Conservation (phyloP, 805 yeast genomes). For the Kazachstania africana region DNA sequence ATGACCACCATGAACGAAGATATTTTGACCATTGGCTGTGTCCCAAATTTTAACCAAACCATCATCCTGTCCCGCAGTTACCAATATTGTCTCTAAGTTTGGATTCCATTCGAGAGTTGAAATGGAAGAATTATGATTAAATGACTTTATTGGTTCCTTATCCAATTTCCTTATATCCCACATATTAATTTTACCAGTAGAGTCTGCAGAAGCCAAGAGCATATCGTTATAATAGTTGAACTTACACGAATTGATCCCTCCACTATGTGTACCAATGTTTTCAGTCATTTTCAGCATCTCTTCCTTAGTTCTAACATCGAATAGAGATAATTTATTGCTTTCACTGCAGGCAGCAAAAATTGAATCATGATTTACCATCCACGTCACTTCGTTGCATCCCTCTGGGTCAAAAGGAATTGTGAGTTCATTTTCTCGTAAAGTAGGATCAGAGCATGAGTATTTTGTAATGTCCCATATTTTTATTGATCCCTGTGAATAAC, state of each 20-base stretch:
- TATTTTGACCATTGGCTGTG: conserved; percentile 24
- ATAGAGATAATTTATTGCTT: conserved; percentile 36
- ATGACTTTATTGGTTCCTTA: conserved; percentile 19
- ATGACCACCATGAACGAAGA: conserved; percentile 79
- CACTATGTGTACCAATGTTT: conserved; percentile 3
- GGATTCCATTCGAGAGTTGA: conserved; percentile 71
- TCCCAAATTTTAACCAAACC: conserved; percentile 55
- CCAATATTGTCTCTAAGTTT: conserved; percentile 38
- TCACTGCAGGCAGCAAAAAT: conserved; percentile 63
- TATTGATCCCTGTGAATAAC: conserved; percentile 52
- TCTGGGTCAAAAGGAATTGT: conserved; percentile 22
- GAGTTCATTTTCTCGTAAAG: conserved; percentile 17
- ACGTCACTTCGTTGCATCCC: conserved; percentile 64
- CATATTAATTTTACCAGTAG: conserved; percentile 40
- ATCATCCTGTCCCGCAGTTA: conserved; percentile 56
- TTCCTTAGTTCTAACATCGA: conserved; percentile 37
- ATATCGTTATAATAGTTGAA: conserved; percentile 47
- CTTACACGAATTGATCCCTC: conserved; percentile 45
- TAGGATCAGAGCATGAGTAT: conserved; percentile 22
- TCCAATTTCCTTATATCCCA: conserved; percentile 53
- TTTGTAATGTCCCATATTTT: conserved; percentile 56
- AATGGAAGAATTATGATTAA: conserved; percentile 38
- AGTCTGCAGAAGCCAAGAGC: conserved; percentile 58
- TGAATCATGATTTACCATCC: conserved; percentile 52
- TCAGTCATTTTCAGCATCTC: conserved; percentile 1